phyloP scores from a whole-genome alignment of 2,329 filamentous ascomycete genomes.

The Ophiocordyceps robertsii region DNA sequence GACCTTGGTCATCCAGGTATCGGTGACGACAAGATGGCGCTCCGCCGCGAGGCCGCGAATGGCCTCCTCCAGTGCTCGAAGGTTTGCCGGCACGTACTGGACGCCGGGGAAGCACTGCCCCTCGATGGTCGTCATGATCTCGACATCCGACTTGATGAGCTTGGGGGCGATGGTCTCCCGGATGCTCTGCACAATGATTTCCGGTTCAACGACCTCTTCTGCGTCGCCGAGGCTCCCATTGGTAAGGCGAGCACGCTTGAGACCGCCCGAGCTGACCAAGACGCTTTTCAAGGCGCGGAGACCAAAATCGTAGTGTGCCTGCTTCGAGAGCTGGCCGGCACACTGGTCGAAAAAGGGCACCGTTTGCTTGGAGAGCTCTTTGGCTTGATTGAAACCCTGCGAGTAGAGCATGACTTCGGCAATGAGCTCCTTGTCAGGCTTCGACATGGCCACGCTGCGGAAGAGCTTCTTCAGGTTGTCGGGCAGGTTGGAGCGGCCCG shows the following conservation, averaged over 20 bases:
- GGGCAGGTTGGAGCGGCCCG: constrained; percentile 90
- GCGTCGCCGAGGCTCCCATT: constrained; percentile 44
- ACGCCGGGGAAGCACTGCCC: constrained; percentile 80
- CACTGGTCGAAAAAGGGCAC: constrained; percentile 98
- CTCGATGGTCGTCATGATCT: constrained; percentile 77
- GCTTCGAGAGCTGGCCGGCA: constrained; percentile 68
- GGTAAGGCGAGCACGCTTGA: constrained; percentile 72
- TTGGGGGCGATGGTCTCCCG: constrained; percentile 98
- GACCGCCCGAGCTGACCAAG: constrained; percentile 87
- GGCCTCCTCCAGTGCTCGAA: constrained; percentile 65
- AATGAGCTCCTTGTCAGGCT: constrained; percentile 98
- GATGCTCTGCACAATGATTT: constrained; percentile 97
- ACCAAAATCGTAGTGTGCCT: constrained; percentile 98
- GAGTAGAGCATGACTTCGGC: constrained; percentile 99
- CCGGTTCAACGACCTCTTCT: constrained; percentile 69
- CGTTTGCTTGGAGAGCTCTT: constrained; percentile 83
- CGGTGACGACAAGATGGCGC: constrained; percentile 77
- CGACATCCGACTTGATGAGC: constrained; percentile 82
- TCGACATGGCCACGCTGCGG: constrained; percentile 98
- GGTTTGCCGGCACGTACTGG: constrained; percentile 79
- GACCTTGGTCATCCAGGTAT: constrained; percentile 95
- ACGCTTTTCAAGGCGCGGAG: constrained; percentile 97
- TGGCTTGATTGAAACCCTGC: constrained; percentile 95
- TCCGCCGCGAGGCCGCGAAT: constrained; percentile 74
- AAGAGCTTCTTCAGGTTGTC: constrained; percentile 99